These are phyloP conservation scores for Petunia secreta DNA, from an alignment of 257 asterid genomes.

Conservation along the genomic window DNA sequence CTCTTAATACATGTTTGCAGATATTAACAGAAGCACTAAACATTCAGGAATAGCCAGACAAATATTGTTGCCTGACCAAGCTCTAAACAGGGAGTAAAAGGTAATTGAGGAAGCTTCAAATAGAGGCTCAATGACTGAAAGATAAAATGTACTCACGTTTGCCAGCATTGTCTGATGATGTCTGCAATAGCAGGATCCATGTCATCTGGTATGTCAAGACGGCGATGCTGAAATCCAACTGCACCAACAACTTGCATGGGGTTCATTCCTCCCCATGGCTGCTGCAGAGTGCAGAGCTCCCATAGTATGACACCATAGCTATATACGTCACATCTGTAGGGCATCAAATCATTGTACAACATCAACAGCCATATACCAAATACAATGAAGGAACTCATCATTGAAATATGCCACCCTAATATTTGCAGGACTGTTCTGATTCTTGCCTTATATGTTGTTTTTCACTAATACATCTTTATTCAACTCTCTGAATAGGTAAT, in stretches of 20 bases:
- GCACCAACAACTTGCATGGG: conserved; percentile 99
- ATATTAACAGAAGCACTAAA: conserved; percentile 6
- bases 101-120: not conserved
- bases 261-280: conserved; percentile 99
- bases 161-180: conserved; percentile 82
- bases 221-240: conserved; percentile 96
- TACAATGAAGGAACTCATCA: not conserved
- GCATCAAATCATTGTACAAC: conserved; percentile 21
- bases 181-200: conserved; percentile 76
- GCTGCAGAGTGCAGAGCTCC: conserved; percentile 93
- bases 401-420: conserved; percentile 20
- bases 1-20: not conserved
- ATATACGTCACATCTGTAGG: conserved; percentile 87
- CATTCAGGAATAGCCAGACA: not conserved
- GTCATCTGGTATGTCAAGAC: conserved; percentile 89
- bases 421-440: conserved; percentile 10
- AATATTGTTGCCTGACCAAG: not conserved
- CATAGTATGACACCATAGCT: conserved; percentile 90
- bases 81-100: conserved; percentile 15
- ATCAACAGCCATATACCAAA: conserved; percentile 16
- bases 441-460: not conserved
- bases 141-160: conserved; percentile 63
- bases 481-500: conserved; percentile 1
- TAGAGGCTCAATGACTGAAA: conserved; percentile 7
- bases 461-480: conserved; percentile 9